A percentile compares a stretch with the other conserved stretches of the same genome.
phyloP scores from a whole-genome alignment of 2,329 filamentous ascomycete genomes.

The Chaetomiaceae sp. region DNA sequence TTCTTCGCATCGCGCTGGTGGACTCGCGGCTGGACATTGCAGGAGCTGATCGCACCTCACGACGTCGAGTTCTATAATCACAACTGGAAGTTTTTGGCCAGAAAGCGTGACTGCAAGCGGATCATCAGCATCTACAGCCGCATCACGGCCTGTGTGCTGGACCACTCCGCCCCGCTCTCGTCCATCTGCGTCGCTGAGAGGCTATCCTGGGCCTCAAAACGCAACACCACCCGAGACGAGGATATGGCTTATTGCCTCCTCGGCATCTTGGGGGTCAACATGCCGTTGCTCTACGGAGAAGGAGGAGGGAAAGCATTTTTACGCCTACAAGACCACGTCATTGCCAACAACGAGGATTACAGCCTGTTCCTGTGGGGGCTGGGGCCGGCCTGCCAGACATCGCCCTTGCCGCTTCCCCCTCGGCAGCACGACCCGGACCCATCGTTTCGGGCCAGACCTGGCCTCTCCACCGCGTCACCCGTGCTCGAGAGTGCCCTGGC shows the following conservation, averaged over 20 bases:
- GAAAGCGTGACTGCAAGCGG: not conserved
- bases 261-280: constrained; percentile 15
- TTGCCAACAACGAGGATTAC: not conserved
- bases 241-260: constrained; percentile 17
- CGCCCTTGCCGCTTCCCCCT: too few relatives aligned
- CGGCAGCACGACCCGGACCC: too few relatives aligned
- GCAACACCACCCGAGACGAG: constrained; percentile 5
- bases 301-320: constrained; percentile 4
- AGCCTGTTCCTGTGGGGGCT: not conserved
- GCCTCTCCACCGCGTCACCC: too few relatives aligned
- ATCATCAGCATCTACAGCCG: not conserved
- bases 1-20: constrained; percentile 1
- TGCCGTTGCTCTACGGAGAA: constrained; percentile 20
- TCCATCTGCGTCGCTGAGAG: not conserved
- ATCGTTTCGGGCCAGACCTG: too few relatives aligned
- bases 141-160: not conserved
- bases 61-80: constrained; percentile 3
- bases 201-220: constrained; percentile 12
- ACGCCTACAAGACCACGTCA: constrained; percentile 6
- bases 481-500: too few relatives aligned
- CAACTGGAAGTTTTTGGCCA: not conserved
- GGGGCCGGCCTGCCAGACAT: not conserved
- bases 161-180: not conserved
- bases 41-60: constrained; percentile 10
- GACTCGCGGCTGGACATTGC: constrained; percentile 14